Percentiles rank a stretch among this genome's conserved stretches.
These are phyloP conservation scores for Rutidosis leptorrhynchoides DNA, from an alignment of 129 eudicot species.

Conservation along the genomic window DNA sequence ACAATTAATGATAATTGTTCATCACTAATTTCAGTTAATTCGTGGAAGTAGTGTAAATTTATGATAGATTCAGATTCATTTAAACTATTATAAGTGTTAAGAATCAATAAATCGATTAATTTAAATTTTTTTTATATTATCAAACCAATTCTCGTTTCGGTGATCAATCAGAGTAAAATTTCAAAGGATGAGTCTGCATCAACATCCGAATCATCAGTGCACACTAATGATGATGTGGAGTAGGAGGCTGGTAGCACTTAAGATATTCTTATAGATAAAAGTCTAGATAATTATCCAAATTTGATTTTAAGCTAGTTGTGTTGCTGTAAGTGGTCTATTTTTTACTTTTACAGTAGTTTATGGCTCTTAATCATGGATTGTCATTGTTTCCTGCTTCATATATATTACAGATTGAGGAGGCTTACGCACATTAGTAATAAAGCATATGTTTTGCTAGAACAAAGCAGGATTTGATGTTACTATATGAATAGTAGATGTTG, in stretches of 20 bases:
- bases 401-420: conserved; percentile 20
- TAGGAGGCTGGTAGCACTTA: conserved; percentile 46
- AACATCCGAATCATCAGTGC: conserved; percentile 42
- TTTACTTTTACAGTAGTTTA: too few species aligned
- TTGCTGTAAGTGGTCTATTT: neutral
- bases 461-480: neutral
- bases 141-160: neutral
- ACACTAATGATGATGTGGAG: conserved; percentile 35
- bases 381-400: neutral
- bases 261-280: conserved; percentile 22
- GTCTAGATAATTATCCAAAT: neutral
- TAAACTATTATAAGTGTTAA: too few species aligned
- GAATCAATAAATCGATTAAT: too few species aligned
- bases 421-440: conserved; percentile 2
- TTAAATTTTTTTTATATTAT: too few species aligned
- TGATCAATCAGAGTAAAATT: conserved; percentile 19
- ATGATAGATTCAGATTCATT: too few species aligned
- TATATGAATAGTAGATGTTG: neutral
- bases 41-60: too few species aligned
- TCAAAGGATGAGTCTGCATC: conserved; percentile 27
- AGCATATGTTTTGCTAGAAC: neutral
- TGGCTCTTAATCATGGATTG: conserved; percentile 7
- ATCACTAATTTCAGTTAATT: too few species aligned
- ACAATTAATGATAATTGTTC: too few species aligned
- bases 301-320: neutral